Base-by-base conservation (phyloP, 345 rosid species). In the Nasturtium officinale region DNA sequence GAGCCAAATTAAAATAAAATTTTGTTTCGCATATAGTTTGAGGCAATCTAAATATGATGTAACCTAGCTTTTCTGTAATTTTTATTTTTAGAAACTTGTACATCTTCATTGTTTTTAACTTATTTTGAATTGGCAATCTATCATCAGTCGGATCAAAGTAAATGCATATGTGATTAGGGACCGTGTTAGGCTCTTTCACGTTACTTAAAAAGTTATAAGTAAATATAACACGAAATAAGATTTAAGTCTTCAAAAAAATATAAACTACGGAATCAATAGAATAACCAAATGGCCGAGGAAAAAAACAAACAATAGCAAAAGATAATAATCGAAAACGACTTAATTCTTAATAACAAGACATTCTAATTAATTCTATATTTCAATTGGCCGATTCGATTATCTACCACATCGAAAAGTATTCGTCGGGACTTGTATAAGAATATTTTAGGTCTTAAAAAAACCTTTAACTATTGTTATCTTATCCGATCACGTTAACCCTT, bases 321-420 rank as follows among this genome's bases (percentile, higher is more conserved):
- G 25, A 12, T 3, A 26, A 13, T 5, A 54, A 54, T 3, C 12
- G 15, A 21, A 43, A 16, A 47, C 59, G 60, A 66, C 15, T 32
- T 29, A 3, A 20, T 48, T 48, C 17, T 16, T 63, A 33, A 5
- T 18, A 53, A 8, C 51, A 65, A 46, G 15, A 74, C 67, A 66
- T 40, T 28, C 29, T 58, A 33, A 66, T 26, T 58, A 33, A 66
- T 26, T 28, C 17, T 35, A 33, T 58, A 35, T 58, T 29, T 57
- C 61, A 48, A 18, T 38, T 46, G 43, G 45, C 23, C 7, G 55
- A 74, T 66, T 74, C 45, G 54, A 58, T 48, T 74, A 66, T 74
- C 72, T 37, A 74, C 66, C 78, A 29, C 48, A 66, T 74, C 60
- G 54, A 66, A 65, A 45, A 58, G 48, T 43, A 65, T 58, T 33